Base-by-base conservation (phyloP, 768 basidiomycete species). In the Crepidotus variabilis region DNA sequence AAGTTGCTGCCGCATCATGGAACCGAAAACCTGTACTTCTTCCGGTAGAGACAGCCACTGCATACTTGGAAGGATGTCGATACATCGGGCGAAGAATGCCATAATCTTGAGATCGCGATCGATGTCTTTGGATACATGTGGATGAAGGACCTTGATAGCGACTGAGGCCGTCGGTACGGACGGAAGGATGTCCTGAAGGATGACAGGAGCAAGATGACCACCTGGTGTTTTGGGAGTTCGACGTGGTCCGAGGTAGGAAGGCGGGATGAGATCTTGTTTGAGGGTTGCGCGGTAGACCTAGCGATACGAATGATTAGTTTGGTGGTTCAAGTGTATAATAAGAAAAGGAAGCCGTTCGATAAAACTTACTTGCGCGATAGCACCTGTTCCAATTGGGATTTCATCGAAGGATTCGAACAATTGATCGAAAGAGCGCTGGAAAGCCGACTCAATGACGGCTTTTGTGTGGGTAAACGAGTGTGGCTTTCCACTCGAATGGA, bases 61-160 rank as follows among this genome's bases (percentile, higher is more conserved):
- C 87, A 97, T 94, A 23, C 94, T 93, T 0, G 97, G 97, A 53
- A 98, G 70, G 24, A 88, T 51, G 51, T 91, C 83, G 57, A 98
- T 78, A 57, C 81, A 71, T 39, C 79, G 78, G 23, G 96, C 93
- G 67, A 98, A 98, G 75, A 96, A 88, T 45, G 82, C 76, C 94
- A 99, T 98, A 74, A 98, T 98, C 49, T 87, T 81, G 50, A 99
- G 84, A 73, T 99, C 97, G 47, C 97, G 84, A 35, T 79, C 74
- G 57, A 99, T 98, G 50, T 80, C 87, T 65, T 92, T 88, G 22
- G 75, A 72, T 18, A 94, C 94, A 50, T 82, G 76, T 0, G 97
- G 97, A 69, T 99, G 97, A 21, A 98, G 84, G 20, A 99, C 82
- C 72, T 99, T 99, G 74, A 99, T 88, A 13, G 97, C 97, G 32